Conservation (phyloP, 2,329 filamentous ascomycete genomes). For the Mariannaea sp. region DNA sequence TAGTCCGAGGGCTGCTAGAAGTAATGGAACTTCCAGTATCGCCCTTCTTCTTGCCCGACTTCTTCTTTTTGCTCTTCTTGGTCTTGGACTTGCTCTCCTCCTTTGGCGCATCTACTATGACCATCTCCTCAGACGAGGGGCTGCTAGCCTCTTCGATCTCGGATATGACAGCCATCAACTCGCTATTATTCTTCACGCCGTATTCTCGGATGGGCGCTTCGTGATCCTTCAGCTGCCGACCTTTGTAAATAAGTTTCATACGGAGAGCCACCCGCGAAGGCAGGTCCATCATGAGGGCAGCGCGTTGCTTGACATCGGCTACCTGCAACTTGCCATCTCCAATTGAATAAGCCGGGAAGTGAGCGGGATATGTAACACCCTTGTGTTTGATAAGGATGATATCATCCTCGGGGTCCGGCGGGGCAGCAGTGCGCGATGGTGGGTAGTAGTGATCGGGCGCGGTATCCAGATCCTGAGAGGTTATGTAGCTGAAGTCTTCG, state of each 20-base stretch:
- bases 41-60: slow-evolving; percentile 40
- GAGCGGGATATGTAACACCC: slow-evolving; percentile 67
- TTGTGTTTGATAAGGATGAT: slow-evolving; percentile 72
- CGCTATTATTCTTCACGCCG: slow-evolving; percentile 64
- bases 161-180: slow-evolving; percentile 57
- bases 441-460: slow-evolving; percentile 49
- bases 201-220: slow-evolving; percentile 62
- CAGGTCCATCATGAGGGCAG: slow-evolving; percentile 68
- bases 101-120: slow-evolving; percentile 49
- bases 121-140: slow-evolving; percentile 51
- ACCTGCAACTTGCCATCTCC: slow-evolving; percentile 73
- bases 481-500: slow-evolving; percentile 81
- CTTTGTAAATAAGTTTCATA: slow-evolving; percentile 76
- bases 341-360: slow-evolving; percentile 77
- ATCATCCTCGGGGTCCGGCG: slow-evolving; percentile 63
- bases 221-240: slow-evolving; percentile 69
- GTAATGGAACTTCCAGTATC: slow-evolving; percentile 41
- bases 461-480: slow-evolving; percentile 70
- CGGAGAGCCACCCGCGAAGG: slow-evolving; percentile 55
- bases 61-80: slow-evolving; percentile 51
- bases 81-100: slow-evolving; percentile 45
- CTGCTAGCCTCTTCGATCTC: slow-evolving; percentile 46
- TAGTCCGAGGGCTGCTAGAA: slow-evolving; percentile 53
- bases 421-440: slow-evolving; percentile 41
- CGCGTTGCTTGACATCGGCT: slow-evolving; percentile 68